Percentiles rank a stretch among this genome's conserved stretches.
These are phyloP conservation scores for Schwanniomyces polymorphus DNA, from an alignment of 805 yeast genomes.

Conservation along the genomic window DNA sequence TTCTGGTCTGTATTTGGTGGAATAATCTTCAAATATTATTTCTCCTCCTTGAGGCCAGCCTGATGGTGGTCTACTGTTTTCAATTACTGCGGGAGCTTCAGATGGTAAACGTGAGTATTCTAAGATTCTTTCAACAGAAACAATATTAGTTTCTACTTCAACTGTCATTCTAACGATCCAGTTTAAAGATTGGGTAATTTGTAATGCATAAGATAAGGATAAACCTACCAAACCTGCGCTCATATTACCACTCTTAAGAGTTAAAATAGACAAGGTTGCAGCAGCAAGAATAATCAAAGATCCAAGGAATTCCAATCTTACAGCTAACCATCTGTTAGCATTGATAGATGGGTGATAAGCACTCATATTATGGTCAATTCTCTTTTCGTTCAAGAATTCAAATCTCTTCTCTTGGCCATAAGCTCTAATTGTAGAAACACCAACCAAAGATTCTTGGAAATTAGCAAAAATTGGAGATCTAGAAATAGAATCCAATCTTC, in stretches of 20 bases:
- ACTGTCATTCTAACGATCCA: constrained; percentile 99
- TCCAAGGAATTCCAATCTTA: constrained; percentile 88
- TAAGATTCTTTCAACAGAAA: constrained; percentile 90
- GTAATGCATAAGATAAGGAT: constrained; percentile 89
- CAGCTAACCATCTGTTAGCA: constrained; percentile 97
- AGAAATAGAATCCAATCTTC: constrained; percentile 78
- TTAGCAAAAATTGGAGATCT: constrained; percentile 82
- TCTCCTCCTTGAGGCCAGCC: constrained; percentile 42
- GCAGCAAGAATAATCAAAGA: constrained; percentile 85
- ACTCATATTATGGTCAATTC: constrained; percentile 83
- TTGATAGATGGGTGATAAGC: constrained; percentile 91
- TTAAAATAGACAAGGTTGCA: constrained; percentile 75
- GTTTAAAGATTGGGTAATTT: constrained; percentile 87
- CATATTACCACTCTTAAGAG: constrained; percentile 65
- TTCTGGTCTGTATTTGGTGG: constrained; percentile 45
- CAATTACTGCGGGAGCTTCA: constrained; percentile 81
- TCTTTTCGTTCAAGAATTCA: constrained; percentile 58
- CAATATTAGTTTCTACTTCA: constrained; percentile 96
- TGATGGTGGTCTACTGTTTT: constrained; percentile 57
- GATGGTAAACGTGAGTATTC: constrained; percentile 78
- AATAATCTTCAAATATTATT: constrained; percentile 36
- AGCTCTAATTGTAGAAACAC: constrained; percentile 75
- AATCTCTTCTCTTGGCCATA: constrained; percentile 67
- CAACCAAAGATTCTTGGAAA: constrained; percentile 78
- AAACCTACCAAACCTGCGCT: constrained; percentile 94